These are phyloP conservation scores for Hymenoscyphus infarciens DNA, from an alignment of 2,329 filamentous ascomycete species.

Conservation along the genomic window DNA sequence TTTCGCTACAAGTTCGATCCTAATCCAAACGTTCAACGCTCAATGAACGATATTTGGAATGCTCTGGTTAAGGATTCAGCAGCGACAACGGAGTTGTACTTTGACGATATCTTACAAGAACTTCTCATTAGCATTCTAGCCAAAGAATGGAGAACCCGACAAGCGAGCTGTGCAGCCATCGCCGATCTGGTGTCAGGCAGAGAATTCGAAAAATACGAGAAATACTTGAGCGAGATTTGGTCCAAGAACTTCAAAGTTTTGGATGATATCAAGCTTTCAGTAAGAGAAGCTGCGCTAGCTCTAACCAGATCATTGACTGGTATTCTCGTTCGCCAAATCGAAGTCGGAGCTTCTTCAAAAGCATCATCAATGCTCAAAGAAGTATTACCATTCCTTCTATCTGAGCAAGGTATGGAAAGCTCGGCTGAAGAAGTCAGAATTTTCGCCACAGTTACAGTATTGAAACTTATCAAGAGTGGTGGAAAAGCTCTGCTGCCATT, in stretches of 20 bases:
- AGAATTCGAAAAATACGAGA: conserved; percentile 72
- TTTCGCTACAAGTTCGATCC: conserved; percentile 95
- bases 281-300: conserved; percentile 74
- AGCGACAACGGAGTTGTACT: conserved; percentile 72
- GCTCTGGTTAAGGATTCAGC: conserved; percentile 87
- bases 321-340: conserved; percentile 78
- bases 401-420: conserved; percentile 84
- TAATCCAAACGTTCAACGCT: conserved; percentile 84
- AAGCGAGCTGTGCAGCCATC: conserved; percentile 89
- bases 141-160: conserved; percentile 87
- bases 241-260: conserved; percentile 81
- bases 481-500: conserved; percentile 76
- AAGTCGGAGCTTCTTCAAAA: conserved; percentile 68
- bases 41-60: conserved; percentile 98
- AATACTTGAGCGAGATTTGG: conserved; percentile 83
- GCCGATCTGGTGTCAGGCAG: conserved; percentile 83
- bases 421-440: conserved; percentile 81
- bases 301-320: conserved; percentile 83
- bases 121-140: conserved; percentile 81
- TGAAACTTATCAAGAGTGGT: conserved; percentile 87
- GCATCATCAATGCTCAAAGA: conserved; percentile 78
- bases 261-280: conserved; percentile 92
- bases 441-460: conserved; percentile 77
- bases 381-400: conserved; percentile 86
- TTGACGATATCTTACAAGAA: conserved; percentile 85